Evolutionary conservation across 495 filamentous ascomycete genomes (phyloP), one percentile per base, ranked within the genome.

Genomic region (Bombardia bombarda): DNA sequence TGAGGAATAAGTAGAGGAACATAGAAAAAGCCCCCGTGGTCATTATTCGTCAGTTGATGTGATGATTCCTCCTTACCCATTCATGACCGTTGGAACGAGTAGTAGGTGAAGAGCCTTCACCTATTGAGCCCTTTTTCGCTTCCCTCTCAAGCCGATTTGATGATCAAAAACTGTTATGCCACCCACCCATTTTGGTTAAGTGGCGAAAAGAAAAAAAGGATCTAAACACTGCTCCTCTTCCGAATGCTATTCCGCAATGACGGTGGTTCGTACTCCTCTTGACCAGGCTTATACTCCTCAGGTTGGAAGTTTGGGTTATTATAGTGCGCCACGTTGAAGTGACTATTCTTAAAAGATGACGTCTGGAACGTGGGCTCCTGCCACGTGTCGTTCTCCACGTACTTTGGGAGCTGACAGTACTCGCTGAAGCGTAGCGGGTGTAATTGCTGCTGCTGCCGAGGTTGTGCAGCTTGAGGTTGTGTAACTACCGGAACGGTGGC

Each of bases 301-400:
- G 87, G 87, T 50, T 90, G 86, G 50, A 93, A 93, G 52, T 90
- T 82, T 41, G 80, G 72, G 53, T 89, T 90, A 49, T 83, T 81
- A 62, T 84, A 90, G 63, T 93, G 87, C 2, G 84, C 84, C 37
- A 79, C 79, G 51, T 90, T 90, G 63, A 85, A 90, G 19, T 86
- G 82, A 19, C 77, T 82, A 47, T 76, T 77, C 45, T 69, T 69
- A 47, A 75, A 74, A 6, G 70, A 69, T 32, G 70, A 68, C 43
- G 77, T 78, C 49, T 73, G 69, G 46, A 69, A 71, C 9, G 65
- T 26, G 52, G 74, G 60, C 59, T 82, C 66, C 28, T 59, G 56
- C 44, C 62, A 58, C 20, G 48, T 56, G 30, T 49, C 59, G 44
- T 63, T 61, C n/a, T 63, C 59, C 12, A 59, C 50, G 14, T 66